Evolutionary conservation across 164 flowering plant species (phyloP).

Genomic region (Vitis rupestris): DNA sequence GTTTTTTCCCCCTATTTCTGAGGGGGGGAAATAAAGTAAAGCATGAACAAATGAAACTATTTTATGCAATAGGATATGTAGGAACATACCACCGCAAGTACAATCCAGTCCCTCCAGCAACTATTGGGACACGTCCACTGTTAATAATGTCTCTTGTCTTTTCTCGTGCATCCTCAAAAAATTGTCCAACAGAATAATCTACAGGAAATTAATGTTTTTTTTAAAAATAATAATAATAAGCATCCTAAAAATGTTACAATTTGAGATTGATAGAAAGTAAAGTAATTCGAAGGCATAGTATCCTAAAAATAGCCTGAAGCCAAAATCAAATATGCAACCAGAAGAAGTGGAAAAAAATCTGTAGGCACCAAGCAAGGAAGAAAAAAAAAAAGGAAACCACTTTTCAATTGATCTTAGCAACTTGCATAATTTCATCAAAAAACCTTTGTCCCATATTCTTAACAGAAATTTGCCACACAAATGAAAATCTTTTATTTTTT

Average conservation of each 20-base stretch:
- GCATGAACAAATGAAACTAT: background rate
- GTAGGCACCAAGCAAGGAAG: background rate
- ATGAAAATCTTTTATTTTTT: too few species aligned
- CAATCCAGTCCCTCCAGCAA: constrained; percentile 91
- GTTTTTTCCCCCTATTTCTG: too few species aligned
- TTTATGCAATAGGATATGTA: background rate
- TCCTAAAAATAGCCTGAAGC: too few species aligned
- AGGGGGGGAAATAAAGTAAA: too few species aligned
- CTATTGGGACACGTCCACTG: constrained; percentile 78
- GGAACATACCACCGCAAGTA: constrained; percentile 82
- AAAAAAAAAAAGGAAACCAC: background rate
- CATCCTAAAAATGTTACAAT: too few species aligned
- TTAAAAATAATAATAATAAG: too few species aligned
- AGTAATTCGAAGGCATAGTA: too few species aligned
- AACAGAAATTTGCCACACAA: too few species aligned
- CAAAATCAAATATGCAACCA: too few species aligned
- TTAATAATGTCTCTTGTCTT: constrained; percentile 65
- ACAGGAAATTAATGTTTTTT: constrained; percentile 8
- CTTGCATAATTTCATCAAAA: background rate
- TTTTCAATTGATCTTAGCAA: background rate
- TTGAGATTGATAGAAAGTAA: too few species aligned
- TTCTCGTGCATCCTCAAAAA: constrained; percentile 86
- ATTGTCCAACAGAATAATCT: constrained; percentile 95
- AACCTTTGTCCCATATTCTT: too few species aligned
- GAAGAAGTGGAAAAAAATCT: too few species aligned